Evolutionary conservation across 192 early-diverging fungal genomes (phyloP), one percentile per base, ranked within the genome.

Genomic region (Paraglomus brasilianum): DNA sequence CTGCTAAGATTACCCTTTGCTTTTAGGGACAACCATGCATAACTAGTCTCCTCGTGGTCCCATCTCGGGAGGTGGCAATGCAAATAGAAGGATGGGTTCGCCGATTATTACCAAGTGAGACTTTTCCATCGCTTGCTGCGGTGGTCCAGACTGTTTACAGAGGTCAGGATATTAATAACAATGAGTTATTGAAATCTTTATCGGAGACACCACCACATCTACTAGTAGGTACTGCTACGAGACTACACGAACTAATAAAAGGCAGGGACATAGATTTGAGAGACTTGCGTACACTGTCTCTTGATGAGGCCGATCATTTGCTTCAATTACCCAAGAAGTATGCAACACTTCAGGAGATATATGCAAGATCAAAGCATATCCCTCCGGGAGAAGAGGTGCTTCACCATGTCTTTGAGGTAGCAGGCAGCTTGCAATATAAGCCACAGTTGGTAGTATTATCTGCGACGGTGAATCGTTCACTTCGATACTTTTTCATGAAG

Each of bases 391-490:
- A 85, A 44, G 57, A 75, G 17, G 65, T 73, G 71, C 21, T 77
- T 57, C 39, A 10, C 57, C 72, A 19, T 49, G 58, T 42, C 71
- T 62, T n/a, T 47, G 42, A 22, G 14, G 60, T 49, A 13, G 24
- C 1, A 43, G 21, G 15, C 30, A 46, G 62, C 22, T 19, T 1
- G 10, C 50, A 42, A 43, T 69, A n/a, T 39, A 70, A 69, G 49
- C 81, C 67, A 11, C 89, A 90, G 48, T 62, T 91, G 7, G 70
- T 93, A 15, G 73, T 84, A 0, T 81, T 83, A 11, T 90, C 88
- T 0, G 91, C 91, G 6, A 93, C 91, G 8, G 67, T 93, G 46
- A 93, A 93, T 73, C 79, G 83, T 21, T 75, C 80, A 4, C 67
- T 89, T 13, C 81, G 88, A 9, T 57, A 82, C 48, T 86, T 82